These are phyloP conservation scores for Cerioporus squamosus DNA, from an alignment of 1,284 basidiomycete genomes.

Conservation along the genomic window DNA sequence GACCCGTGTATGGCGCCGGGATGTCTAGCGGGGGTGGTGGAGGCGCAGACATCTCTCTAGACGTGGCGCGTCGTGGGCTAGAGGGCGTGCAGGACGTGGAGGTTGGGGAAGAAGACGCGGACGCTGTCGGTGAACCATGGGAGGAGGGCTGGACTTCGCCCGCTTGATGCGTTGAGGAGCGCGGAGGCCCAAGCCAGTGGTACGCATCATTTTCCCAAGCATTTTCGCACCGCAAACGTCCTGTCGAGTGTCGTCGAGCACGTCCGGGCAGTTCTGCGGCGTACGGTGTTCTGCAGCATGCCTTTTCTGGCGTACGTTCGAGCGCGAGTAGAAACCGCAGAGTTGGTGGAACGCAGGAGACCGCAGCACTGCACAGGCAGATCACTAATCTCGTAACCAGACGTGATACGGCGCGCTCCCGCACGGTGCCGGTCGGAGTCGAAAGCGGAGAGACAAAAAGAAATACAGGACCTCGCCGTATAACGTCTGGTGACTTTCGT, in stretches of 20 bases:
- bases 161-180: constrained; percentile 8
- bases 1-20: constrained; percentile 7
- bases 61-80: not conserved
- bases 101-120: constrained; percentile 10
- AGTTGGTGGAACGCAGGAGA: not conserved
- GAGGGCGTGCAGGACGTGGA: constrained; percentile 6
- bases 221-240: constrained; percentile 5
- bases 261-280: no score
- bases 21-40: constrained; percentile 1
- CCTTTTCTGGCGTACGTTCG: no score
- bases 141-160: constrained; percentile 11
- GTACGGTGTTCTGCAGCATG: no score
- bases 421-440: no score
- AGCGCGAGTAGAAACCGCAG: no score
- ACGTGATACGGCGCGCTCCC: no score
- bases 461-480: no score
- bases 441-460: no score
- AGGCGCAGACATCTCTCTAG: constrained; percentile 3
- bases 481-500: no score
- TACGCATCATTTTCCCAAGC: constrained; percentile 22
- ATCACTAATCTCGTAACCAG: no score
- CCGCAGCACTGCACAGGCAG: not conserved
- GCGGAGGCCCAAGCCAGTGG: constrained; percentile 15
- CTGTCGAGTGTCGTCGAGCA: no score
- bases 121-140: not conserved